Percentiles rank a stretch among this genome's conserved stretches.
phyloP scores from a whole-genome alignment of 345 rosid genomes.

The Hevea brasiliensis region DNA sequence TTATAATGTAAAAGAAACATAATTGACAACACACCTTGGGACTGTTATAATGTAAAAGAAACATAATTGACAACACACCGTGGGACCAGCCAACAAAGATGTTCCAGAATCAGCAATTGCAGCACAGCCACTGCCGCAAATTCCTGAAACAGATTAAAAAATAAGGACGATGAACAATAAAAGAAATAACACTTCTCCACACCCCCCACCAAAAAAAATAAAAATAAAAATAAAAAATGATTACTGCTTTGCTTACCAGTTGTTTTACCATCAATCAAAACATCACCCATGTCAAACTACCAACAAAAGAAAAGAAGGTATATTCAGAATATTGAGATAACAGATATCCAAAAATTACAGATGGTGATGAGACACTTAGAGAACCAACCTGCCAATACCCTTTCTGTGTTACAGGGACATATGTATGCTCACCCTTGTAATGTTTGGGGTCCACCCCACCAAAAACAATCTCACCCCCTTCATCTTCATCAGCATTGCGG shows the following conservation, averaged over 20 bases:
- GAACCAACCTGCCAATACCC: slow-evolving; percentile 96
- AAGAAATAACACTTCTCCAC: background rate
- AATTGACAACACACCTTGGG: no score
- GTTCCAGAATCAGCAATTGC: slow-evolving; percentile 99
- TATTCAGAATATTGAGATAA: background rate
- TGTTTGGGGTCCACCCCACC: slow-evolving; percentile 83
- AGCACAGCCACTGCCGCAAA: slow-evolving; percentile 54
- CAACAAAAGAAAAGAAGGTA: slow-evolving; percentile 4
- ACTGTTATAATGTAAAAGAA: background rate
- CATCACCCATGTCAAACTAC: slow-evolving; percentile 95
- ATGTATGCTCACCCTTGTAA: slow-evolving; percentile 78
- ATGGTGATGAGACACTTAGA: background rate
- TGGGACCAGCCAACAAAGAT: slow-evolving; percentile 87
- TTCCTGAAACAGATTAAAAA: slow-evolving; percentile 44
- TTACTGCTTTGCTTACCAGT: slow-evolving; percentile 49
- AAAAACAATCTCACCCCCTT: slow-evolving; percentile 91
- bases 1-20: background rate
- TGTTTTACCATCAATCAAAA: slow-evolving; percentile 66
- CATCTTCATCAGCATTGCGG: slow-evolving; percentile 63
- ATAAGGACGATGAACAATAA: slow-evolving; percentile 7
- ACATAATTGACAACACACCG: slow-evolving; percentile 43
- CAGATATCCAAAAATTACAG: no score
- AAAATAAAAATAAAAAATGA: background rate
- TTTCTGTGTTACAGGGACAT: slow-evolving; percentile 81
- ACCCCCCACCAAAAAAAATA: no score